Evolutionary conservation across 352 stramenopile species (phyloP), one percentile per base, ranked within the genome.

Genomic region (Globisporangium nagaii): DNA sequence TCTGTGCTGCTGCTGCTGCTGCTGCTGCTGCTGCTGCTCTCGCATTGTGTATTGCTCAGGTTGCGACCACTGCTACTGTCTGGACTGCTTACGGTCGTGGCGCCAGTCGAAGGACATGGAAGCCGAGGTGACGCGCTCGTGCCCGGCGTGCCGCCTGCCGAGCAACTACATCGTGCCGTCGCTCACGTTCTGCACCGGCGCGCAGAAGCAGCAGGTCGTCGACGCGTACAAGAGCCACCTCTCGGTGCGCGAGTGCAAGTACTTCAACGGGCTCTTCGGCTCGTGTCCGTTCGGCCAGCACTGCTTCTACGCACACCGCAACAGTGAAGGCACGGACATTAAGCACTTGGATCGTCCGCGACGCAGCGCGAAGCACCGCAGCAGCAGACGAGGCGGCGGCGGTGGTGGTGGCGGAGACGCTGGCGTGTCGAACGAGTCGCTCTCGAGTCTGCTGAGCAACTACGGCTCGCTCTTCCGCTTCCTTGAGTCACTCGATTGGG

Each of bases 111-210:
- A 89, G 44, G 75, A 86, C 58, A 75, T 84, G 76, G 76, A 91
- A 24, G 62, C 77, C 20, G 78, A 88, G 41, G 73, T 86, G 30
- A 87, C 78, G 42, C 78, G 79, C 8, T 63, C 74, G 22, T 91
- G 81, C 40, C 81, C 81, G 2, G 78, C 71, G 13, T 91, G 81
- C 17, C 76, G 81, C 15, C 31, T 79, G 27, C 74, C 76, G 17
- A 88, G 79, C 48, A 78, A 88, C 51, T 91, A 80, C 52, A 87
- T 91, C 42, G 78, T 91, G n/a, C 81, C 81, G 34, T 91, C 81
- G 31, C 77, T 89, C 32, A 72, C 71, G 28, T 91, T 91, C 50
- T 83, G 72, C 55, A 88, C 68, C 24, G 81, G 81, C 24, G 70
- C 75, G 2, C 70, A 71, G 4, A 91, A 91, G 41, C 36, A 51